Conservation (phyloP, 2,329 filamentous ascomycete genomes). For the Penicillium griseofulvum region DNA sequence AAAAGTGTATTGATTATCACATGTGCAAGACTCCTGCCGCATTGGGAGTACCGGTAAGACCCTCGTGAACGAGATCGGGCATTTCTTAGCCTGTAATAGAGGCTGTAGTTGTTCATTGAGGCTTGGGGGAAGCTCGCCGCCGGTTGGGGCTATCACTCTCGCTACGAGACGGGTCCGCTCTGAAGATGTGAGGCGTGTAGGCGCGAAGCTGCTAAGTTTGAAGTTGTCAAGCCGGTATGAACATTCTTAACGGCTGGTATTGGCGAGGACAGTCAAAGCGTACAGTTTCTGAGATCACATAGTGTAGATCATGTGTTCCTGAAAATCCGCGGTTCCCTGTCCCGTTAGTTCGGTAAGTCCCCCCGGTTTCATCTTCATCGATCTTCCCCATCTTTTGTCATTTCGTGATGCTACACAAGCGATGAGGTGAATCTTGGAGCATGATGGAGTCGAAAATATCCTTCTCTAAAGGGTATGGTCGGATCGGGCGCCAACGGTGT, state of each 20-base stretch:
- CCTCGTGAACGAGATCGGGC: too few species aligned
- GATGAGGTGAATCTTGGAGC: background rate
- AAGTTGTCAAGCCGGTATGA: background rate
- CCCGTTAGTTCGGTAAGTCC: conserved; percentile 5
- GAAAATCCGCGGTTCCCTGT: background rate
- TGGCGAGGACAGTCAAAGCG: background rate
- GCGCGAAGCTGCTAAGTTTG: background rate
- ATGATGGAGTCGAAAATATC: background rate
- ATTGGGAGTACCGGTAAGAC: background rate
- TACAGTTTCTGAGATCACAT: background rate
- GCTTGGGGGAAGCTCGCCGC: background rate
- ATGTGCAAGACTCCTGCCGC: background rate
- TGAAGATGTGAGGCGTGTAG: background rate
- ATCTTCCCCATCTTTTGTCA: background rate
- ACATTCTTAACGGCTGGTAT: background rate
- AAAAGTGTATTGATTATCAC: background rate
- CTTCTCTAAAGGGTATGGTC: conserved; percentile 1
- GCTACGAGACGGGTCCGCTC: background rate
- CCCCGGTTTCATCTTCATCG: background rate
- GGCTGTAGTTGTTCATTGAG: background rate
- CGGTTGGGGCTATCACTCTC: background rate
- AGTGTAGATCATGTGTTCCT: background rate
- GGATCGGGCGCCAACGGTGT: conserved; percentile 1
- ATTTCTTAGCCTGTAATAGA: background rate
- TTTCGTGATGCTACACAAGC: background rate